Evolutionary conservation across 148 eudicot genomes (phyloP).

Genomic region (Camellia japonica): DNA sequence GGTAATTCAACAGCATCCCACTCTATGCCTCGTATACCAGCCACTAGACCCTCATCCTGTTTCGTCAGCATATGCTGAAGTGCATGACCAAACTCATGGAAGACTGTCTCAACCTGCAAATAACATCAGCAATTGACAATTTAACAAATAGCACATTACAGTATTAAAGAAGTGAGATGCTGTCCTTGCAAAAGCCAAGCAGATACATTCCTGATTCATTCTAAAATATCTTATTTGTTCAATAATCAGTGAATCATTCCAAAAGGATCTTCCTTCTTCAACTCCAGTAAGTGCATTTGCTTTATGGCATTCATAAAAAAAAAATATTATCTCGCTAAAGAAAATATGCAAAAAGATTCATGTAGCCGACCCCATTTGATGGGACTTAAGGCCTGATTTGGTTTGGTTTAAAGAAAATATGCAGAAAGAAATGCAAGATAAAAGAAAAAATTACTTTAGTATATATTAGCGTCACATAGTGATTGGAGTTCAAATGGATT

Average conservation of each 20-base stretch:
- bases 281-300: background rate
- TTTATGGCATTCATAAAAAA: background rate
- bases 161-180: background rate
- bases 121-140: background rate
- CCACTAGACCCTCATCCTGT: conserved; percentile 97
- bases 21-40: conserved; percentile 95
- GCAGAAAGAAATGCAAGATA: background rate
- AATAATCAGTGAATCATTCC: background rate
- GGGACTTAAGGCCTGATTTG: no score
- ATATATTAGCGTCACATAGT: background rate
- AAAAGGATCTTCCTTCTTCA: background rate
- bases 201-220: background rate
- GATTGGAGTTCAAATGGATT: background rate
- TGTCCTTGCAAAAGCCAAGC: background rate
- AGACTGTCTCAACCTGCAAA: conserved; percentile 95
- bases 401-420: background rate
- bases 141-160: background rate
- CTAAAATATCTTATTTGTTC: background rate
- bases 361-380: no score
- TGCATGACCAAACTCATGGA: conserved; percentile 99
- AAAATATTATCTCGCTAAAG: background rate
- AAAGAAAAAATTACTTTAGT: background rate
- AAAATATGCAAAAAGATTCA: background rate
- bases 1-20: conserved; percentile 99
- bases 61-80: conserved; percentile 99